A percentile compares a stretch with the other conserved stretches of the same genome.
Evolutionary conservation across 1,284 basidiomycete genomes (phyloP).

Genomic region (Apiotrichum montevideense): DNA sequence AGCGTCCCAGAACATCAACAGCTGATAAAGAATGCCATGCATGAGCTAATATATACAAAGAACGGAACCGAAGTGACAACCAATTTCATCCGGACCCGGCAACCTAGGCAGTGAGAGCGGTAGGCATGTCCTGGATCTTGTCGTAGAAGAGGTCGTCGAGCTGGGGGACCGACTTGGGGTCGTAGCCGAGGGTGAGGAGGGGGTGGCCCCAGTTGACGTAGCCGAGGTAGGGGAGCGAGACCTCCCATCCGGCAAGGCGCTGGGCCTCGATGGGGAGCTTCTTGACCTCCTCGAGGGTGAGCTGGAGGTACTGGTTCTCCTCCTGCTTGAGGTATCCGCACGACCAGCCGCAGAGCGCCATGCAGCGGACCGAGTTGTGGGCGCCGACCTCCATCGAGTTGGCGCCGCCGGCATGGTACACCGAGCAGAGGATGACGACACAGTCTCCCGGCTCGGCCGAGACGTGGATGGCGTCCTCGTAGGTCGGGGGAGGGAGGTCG

Average conservation of each 20-base stretch:
- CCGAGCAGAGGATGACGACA: slow-evolving; percentile 16
- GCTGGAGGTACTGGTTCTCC: slow-evolving; percentile 22
- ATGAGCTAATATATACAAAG: no score
- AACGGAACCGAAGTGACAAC: no score
- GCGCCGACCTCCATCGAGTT: slow-evolving; percentile 12
- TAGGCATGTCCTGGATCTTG: slow-evolving; percentile 11
- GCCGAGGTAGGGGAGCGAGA: slow-evolving; percentile 16
- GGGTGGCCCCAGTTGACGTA: slow-evolving; percentile 19
- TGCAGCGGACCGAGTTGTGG: slow-evolving; percentile 11
- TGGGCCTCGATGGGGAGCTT: slow-evolving; percentile 13
- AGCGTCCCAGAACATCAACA: no score
- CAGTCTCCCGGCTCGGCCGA: slow-evolving; percentile 16
- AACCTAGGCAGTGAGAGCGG: slow-evolving; percentile 2
- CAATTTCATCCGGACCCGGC: no score
- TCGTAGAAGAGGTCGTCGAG: slow-evolving; percentile 20
- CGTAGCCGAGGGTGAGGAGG: slow-evolving; percentile 15
- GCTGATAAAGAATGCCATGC: no score
- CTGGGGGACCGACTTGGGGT: slow-evolving; percentile 9
- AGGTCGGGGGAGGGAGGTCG: slow-evolving; percentile 15
- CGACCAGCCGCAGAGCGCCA: slow-evolving; percentile 13
- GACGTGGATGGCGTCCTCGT: slow-evolving; percentile 16
- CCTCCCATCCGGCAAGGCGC: slow-evolving; percentile 16
- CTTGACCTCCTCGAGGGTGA: slow-evolving; percentile 13
- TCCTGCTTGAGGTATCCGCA: slow-evolving; percentile 18
- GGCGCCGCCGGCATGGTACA: slow-evolving; percentile 17